Conservation (phyloP, 73 alveolate species). For the Paramecium primaurelia region DNA sequence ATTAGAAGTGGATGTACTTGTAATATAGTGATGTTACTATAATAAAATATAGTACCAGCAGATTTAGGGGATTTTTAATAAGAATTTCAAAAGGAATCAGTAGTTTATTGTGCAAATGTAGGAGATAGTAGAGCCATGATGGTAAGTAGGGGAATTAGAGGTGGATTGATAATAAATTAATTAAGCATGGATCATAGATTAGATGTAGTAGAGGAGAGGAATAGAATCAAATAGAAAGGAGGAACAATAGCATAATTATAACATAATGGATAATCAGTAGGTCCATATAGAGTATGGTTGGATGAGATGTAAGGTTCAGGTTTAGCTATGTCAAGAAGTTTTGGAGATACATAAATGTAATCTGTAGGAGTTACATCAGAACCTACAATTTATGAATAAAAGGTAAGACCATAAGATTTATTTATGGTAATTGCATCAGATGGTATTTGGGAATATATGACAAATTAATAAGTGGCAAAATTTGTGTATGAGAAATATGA, state of each 20-base stretch:
- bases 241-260: conserved; percentile 68
- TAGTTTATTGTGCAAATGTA: conserved; percentile 74
- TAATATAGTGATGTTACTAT: conserved; percentile 5
- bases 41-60: neutral
- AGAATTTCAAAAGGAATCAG: conserved; percentile 31
- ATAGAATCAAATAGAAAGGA: conserved; percentile 70
- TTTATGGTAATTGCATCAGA: conserved; percentile 51
- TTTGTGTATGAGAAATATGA: conserved; percentile 14
- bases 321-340: conserved; percentile 79
- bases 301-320: conserved; percentile 73
- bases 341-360: conserved; percentile 79
- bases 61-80: neutral
- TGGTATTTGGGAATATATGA: conserved; percentile 59
- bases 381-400: conserved; percentile 57
- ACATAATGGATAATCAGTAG: conserved; percentile 67
- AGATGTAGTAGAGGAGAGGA: conserved; percentile 71
- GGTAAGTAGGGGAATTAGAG: conserved; percentile 72
- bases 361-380: conserved; percentile 77
- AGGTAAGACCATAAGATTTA: conserved; percentile 30
- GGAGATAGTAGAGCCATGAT: conserved; percentile 89
- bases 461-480: conserved; percentile 25
- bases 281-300: conserved; percentile 83
- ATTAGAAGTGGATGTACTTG: neutral
- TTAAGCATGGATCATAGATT: conserved; percentile 81
- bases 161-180: conserved; percentile 68